Base-by-base conservation (phyloP, 1,139 yeast species). In the Taphrina communis region DNA sequence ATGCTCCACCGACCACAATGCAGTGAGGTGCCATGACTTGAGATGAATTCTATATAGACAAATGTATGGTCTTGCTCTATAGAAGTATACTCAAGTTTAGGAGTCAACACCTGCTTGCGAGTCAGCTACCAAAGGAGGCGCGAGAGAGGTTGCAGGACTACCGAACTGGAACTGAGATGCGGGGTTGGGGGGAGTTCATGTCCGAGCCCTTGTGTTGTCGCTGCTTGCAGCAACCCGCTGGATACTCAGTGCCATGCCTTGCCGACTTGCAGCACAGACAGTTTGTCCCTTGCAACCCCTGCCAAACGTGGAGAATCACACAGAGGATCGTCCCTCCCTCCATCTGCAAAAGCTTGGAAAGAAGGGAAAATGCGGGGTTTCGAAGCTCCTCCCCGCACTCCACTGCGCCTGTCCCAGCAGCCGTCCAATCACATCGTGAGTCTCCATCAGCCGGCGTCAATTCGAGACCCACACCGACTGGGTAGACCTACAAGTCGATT, bases 1-100 rank as follows among this genome's bases (percentile, higher is more conserved):
- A 80, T 0, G 96, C 96, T 1, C 93, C 88, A 0, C 96, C 96
- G 39, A 89, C 89, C 44, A 89, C 82, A 21, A 89, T 85, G 17
- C 88, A 74, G 68, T 73, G 72, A 44, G 62, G 62, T 44, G 62
- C 62, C 62, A 58, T 58, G 53, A 42, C 31, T 44, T 31, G 17
- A 17, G 11, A 5, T 35, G 17, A 17, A 17, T 35, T 35, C 41
- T 53, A 50, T 50, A 8, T 50, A 11, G 19, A 44, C 8, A 25
- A 25, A 25, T 25, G 31, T 25, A 25, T 25, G 31, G 31, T 25
- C 31, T 25, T 25, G 31, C 31, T 25, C 31, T 25, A 25, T 25
- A 25, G 31, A 4, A 25, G 31, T 25, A 25, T 25, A 4, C 31
- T 25, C 31, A 25, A 25, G 31, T 25, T 17, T 17, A 25, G 31